Evolutionary conservation across 2,329 filamentous ascomycete species (phyloP).

Genomic region (Ceratocystis smalleyi): DNA sequence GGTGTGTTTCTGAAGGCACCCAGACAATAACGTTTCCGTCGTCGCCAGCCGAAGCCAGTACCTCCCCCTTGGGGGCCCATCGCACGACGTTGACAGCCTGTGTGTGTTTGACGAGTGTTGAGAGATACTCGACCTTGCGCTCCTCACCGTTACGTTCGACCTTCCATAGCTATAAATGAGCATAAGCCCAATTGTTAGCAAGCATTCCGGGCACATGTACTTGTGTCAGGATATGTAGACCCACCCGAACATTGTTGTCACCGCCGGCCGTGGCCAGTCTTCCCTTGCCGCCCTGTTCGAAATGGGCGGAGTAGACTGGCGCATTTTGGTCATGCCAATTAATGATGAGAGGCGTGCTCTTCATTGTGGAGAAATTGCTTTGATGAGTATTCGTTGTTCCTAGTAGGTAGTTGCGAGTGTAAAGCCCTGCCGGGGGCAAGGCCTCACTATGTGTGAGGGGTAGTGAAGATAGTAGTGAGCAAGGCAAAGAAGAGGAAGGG

Average conservation of each 20-base stretch:
- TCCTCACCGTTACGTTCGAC: constrained; percentile 74
- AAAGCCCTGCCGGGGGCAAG: constrained; percentile 16
- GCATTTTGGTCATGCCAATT: constrained; percentile 97
- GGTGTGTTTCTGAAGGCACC: constrained; percentile 69
- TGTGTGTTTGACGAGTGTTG: constrained; percentile 82
- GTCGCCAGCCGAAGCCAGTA: constrained; percentile 86
- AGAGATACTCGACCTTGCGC: constrained; percentile 78
- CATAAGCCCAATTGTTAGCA: too few species aligned
- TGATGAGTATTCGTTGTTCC: constrained; percentile 15
- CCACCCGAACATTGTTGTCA: constrained; percentile 87
- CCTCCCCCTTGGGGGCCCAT: constrained; percentile 81
- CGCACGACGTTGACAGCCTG: constrained; percentile 96
- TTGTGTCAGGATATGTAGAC: constrained; percentile 22
- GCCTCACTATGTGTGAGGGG: constrained; percentile 1
- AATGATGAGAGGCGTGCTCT: constrained; percentile 88
- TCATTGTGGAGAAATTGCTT: constrained; percentile 47
- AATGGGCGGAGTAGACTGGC: constrained; percentile 94
- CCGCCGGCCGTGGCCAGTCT: constrained; percentile 86
- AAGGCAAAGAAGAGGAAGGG: neutral
- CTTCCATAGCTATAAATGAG: constrained; percentile 54
- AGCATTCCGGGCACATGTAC: neutral
- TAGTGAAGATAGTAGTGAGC: neutral
- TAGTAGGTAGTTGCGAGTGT: constrained; percentile 5
- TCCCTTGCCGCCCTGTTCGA: constrained; percentile 82
- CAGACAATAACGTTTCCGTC: constrained; percentile 95